A percentile compares a stretch with the other conserved stretches of the same genome.
Conservation (phyloP, 2,329 filamentous ascomycete genomes). For the Trichoderma afroharzianum region DNA sequence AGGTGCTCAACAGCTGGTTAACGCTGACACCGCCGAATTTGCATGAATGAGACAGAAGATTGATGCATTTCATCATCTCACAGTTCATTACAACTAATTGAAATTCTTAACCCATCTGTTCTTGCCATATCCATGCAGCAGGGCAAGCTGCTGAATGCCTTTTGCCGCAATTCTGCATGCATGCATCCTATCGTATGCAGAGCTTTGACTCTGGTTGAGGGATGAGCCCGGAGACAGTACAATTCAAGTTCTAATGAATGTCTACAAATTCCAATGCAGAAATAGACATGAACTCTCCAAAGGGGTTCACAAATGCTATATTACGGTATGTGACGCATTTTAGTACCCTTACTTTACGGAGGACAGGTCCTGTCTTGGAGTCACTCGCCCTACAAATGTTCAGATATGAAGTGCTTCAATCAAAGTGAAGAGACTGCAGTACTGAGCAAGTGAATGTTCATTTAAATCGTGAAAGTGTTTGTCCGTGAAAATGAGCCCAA, state of each 20-base stretch:
- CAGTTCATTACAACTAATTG: background rate
- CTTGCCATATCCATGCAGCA: background rate
- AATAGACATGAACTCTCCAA: fast-evolving
- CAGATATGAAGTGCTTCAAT: background rate
- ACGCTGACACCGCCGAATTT: background rate
- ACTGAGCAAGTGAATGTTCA: background rate
- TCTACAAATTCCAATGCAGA: background rate
- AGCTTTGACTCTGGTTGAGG: background rate
- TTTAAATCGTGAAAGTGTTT: background rate
- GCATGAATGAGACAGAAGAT: background rate
- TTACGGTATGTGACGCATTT: no score
- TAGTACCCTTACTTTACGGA: background rate
- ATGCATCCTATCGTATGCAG: background rate
- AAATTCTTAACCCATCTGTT: fast-evolving
- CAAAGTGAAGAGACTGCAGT: background rate
- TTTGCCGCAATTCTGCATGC: background rate
- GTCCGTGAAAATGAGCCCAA: background rate
- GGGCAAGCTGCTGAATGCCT: background rate
- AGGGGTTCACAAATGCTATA: no score
- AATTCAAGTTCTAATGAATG: background rate
- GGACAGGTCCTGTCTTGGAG: background rate
- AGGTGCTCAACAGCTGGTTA: background rate
- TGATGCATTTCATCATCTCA: background rate
- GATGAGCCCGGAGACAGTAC: background rate
- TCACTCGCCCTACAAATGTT: background rate